These are phyloP conservation scores for Brassica incana DNA, from an alignment of 345 rosid genomes.

Conservation along the genomic window DNA sequence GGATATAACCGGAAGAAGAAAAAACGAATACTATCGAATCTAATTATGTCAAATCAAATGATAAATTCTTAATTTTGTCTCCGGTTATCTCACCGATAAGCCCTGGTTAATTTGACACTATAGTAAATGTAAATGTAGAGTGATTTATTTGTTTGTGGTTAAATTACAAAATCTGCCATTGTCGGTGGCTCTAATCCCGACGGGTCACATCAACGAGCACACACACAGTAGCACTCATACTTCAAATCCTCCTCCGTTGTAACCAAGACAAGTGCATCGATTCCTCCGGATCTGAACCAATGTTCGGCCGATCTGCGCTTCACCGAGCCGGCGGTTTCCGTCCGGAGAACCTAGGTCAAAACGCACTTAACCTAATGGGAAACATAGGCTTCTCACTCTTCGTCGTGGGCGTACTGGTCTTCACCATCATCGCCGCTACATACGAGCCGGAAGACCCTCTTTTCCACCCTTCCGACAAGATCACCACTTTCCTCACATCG, in stretches of 20 bases:
- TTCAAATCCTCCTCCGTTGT: background rate
- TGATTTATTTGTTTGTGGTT: background rate
- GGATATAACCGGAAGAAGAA: too few species aligned
- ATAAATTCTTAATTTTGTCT: too few species aligned
- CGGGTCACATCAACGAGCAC: background rate
- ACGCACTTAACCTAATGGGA: slow-evolving; percentile 77
- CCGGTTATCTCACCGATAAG: too few species aligned
- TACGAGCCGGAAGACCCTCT: slow-evolving; percentile 90
- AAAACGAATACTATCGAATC: too few species aligned
- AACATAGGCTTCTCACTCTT: slow-evolving; percentile 84
- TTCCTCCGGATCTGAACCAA: slow-evolving; percentile 34
- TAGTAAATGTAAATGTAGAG: background rate
- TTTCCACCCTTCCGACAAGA: slow-evolving; percentile 77
- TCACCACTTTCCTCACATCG: slow-evolving; percentile 78
- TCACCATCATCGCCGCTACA: slow-evolving; percentile 91
- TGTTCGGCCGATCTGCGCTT: slow-evolving; percentile 59
- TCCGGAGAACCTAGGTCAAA: slow-evolving; percentile 74
- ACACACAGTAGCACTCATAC: background rate
- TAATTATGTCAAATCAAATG: too few species aligned
- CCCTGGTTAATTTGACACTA: background rate
- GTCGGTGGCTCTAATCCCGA: slow-evolving; percentile 43
- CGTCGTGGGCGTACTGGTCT: slow-evolving; percentile 73
- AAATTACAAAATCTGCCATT: slow-evolving; percentile 42
- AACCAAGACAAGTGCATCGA: background rate
- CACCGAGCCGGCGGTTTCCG: slow-evolving; percentile 64